phyloP scores from a whole-genome alignment of 2,329 filamentous ascomycete species.

The Colletotrichum simmondsii region DNA sequence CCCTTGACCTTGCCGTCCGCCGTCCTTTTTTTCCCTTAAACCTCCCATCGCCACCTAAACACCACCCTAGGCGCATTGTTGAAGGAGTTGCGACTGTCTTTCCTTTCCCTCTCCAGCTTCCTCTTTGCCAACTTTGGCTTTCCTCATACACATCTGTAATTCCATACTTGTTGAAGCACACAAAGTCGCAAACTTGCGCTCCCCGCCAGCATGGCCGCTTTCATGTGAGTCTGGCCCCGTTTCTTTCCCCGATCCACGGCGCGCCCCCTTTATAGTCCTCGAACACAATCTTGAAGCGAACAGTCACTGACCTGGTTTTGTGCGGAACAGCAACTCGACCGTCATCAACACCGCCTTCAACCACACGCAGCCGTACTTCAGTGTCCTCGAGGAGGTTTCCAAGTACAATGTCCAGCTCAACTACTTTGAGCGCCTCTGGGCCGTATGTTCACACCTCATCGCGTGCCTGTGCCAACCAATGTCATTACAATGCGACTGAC shows the following conservation, averaged over 20 bases:
- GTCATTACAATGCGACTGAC: constrained; percentile 24
- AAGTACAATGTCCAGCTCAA: constrained; percentile 88
- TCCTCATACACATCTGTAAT: constrained; percentile 9
- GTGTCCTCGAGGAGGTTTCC: constrained; percentile 71
- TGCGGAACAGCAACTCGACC: constrained; percentile 61
- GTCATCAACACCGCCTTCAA: constrained; percentile 54
- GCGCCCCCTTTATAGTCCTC: neutral
- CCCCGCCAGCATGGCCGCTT: constrained; percentile 31
- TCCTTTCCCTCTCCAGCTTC: constrained; percentile 1
- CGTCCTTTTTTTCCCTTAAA: constrained; percentile 20
- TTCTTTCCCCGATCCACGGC: neutral
- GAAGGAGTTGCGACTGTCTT: neutral
- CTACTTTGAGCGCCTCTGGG: constrained; percentile 89
- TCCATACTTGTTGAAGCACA: neutral
- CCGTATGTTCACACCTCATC: constrained; percentile 61
- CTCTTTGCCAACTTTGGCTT: constrained; percentile 7
- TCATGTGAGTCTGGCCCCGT: constrained; percentile 18
- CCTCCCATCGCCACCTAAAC: neutral
- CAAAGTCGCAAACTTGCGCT: constrained; percentile 16
- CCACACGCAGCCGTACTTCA: constrained; percentile 63
- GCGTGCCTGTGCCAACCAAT: neutral
- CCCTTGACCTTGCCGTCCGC: constrained; percentile 21
- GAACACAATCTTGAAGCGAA: neutral
- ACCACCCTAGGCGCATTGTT: constrained; percentile 23
- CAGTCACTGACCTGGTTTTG: constrained; percentile 15